Evolutionary conservation across 73 alveolate species (phyloP).

Genomic region (Halteria grandinella): DNA sequence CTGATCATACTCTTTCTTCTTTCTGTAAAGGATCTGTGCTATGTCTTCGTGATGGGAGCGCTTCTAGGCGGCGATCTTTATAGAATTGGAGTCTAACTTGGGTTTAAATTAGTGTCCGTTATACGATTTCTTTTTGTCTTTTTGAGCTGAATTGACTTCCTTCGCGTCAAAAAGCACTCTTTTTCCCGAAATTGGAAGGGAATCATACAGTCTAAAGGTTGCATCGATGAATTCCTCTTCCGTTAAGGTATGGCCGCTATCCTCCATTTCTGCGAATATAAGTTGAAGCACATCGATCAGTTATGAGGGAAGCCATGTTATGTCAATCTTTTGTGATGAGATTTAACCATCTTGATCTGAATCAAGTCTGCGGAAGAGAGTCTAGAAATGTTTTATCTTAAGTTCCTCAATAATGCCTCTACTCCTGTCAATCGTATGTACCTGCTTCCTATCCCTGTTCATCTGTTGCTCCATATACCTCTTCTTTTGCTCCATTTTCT

Average conservation of each 20-base stretch:
- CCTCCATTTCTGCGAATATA: conserved; percentile 43
- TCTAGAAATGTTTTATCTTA: too few relatives aligned
- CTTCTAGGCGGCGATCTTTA: conserved; percentile 47
- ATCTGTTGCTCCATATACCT: background rate
- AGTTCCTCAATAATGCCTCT: too few relatives aligned
- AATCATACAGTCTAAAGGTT: conserved; percentile 14
- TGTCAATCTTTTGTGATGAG: conserved; percentile 21
- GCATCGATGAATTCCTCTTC: conserved; percentile 53
- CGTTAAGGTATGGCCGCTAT: conserved; percentile 10
- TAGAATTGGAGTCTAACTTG: conserved; percentile 52
- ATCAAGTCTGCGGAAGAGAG: too few relatives aligned
- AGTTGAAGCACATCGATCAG: conserved; percentile 22
- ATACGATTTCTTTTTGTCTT: too few relatives aligned
- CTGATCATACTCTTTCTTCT: conserved; percentile 44
- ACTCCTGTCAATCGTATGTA: too few relatives aligned
- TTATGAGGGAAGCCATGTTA: conserved; percentile 9
- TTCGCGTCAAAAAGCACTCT: too few relatives aligned
- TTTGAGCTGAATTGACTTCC: too few relatives aligned
- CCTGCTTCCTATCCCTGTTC: too few relatives aligned
- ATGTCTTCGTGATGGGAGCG: conserved; percentile 54
- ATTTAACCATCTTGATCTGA: conserved; percentile 39
- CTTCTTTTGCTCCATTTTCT: conserved; percentile 22
- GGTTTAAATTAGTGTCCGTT: conserved; percentile 34
- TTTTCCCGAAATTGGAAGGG: background rate
- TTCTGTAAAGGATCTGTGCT: conserved; percentile 38